Base-by-base conservation (phyloP, 1,284 basidiomycete genomes). In the Moniliella sp. region DNA sequence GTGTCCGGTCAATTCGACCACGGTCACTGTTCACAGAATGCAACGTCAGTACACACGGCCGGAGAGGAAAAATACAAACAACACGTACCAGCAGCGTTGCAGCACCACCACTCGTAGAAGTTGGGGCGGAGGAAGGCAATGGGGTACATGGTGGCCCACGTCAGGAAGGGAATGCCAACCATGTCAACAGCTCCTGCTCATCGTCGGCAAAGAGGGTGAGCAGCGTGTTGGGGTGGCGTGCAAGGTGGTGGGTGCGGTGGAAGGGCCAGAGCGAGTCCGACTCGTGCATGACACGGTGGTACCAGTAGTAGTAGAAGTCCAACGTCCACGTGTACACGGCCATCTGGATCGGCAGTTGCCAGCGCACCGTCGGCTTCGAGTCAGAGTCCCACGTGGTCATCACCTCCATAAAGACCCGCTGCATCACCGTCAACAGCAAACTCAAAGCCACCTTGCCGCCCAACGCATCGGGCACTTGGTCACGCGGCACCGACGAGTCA, bases 231-330 rank as follows among this genome's bases (percentile, higher is more conserved):
- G 54, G 54, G 19, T 50, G 48, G 34, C 53, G 50, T n/a, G 49
- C 48, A 7, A 33, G 35, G 32, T 56, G 52, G 18, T 54, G 50
- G 14, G 35, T 39, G 3, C 37, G 33, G 28, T 55, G 49, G 18
- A 33, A 37, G 5, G 15, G 16, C 54, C 54, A 55, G 0, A 47
- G 25, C 11, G 19, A 33, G 4, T 36, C 25, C 2, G 40, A 35
- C 27, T 50, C 46, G 33, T 55, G 54, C 44, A 50, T 47, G 2
- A 34, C 21, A 9, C 49, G 45, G 28, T 55, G 54, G 27, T 48
- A 47, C 40, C 41, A 43, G 45, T 50, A 56, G 40, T 50, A 57
- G 34, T 36, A 52, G 30, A 50, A 50, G 39, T 54, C 51, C 21
- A 49, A 32, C 10, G 42, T 33, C 4, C 38, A 17, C 2, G 44